Evolutionary conservation across 768 basidiomycete genomes (phyloP), one percentile per base, ranked within the genome.

Genomic region (Macrolepiota fuliginosa): DNA sequence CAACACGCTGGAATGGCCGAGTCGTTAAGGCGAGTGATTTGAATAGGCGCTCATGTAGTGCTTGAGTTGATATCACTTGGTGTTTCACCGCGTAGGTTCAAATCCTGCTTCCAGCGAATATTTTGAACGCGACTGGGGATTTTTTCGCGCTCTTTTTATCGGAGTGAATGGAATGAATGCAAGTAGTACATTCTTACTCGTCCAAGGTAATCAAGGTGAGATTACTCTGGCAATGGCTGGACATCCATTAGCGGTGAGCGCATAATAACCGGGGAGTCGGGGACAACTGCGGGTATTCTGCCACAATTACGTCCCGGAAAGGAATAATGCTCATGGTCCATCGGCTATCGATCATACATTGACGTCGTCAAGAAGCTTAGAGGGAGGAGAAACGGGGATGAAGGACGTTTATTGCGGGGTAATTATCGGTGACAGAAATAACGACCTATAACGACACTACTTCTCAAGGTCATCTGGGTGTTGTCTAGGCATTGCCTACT

Each of bases 11-110:
- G 77, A 77, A 90, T 90, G 89, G 88, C 89, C 89, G 89, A 90
- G 89, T 90, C 85, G 89, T 90, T 90, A 89, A 90, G 89, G 89
- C 88, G 89, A 90, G 86, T 89, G 89, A 90, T 89, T 90, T 90
- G 89, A 91, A 90, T 75, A 60, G 13, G 52, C 67, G 75, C 37
- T 11, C 15, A 10, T 12, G 17, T 25, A 4, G 53, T 19, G 52
- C 52, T 49, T 15, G 24, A 27, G 47, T 69, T 71, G 72, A 63
- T 71, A 90, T 90, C 89, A 89, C 86, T 89, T 90, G 88, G 88
- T 83, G 81, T 83, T 85, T 88, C 81, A 84, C 89, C 88, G 88
- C 89, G 87, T 88, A 90, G 88, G 88, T 90, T 90, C 89, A 89
- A 90, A 89, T 87, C 89, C 89, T 90, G 88, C 86, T 90, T 84